Conservation (phyloP, 75 land plant species). For the Adiantum capillusveneris region DNA sequence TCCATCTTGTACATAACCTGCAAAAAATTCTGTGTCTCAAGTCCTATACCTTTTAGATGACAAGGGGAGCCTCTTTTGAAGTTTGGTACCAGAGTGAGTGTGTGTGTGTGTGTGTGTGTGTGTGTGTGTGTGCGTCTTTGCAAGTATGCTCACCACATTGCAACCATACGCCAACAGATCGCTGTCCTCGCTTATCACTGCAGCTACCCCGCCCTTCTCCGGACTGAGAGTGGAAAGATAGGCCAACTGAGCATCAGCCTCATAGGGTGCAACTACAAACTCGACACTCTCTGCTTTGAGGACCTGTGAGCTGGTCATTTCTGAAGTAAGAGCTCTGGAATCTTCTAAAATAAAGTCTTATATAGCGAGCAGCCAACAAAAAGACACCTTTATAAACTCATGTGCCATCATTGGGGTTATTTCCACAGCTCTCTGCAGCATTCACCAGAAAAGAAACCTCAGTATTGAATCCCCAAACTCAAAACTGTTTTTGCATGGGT, state of each 20-base stretch:
- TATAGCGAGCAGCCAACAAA: background rate
- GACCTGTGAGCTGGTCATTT: constrained; percentile 29
- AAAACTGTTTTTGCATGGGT: too few species aligned
- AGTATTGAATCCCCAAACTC: too few species aligned
- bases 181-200: constrained; percentile 89
- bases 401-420: constrained; percentile 77
- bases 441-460: too few species aligned
- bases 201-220: constrained; percentile 56
- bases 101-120: too few species aligned
- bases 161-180: constrained; percentile 85
- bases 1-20: constrained; percentile 87
- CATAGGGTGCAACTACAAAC: constrained; percentile 86
- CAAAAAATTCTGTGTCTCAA: too few species aligned
- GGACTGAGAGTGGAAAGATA: constrained; percentile 43
- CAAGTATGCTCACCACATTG: constrained; percentile 17
- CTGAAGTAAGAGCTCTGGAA: background rate
- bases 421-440: constrained; percentile 56
- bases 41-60: too few species aligned
- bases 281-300: constrained; percentile 57
- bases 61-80: too few species aligned
- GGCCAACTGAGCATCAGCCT: constrained; percentile 91
- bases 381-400: constrained; percentile 60
- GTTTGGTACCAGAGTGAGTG: too few species aligned
- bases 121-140: too few species aligned
- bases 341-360: background rate